Evolutionary conservation across 768 basidiomycete genomes (phyloP).

Genomic region (Pisolithus orientalis): DNA sequence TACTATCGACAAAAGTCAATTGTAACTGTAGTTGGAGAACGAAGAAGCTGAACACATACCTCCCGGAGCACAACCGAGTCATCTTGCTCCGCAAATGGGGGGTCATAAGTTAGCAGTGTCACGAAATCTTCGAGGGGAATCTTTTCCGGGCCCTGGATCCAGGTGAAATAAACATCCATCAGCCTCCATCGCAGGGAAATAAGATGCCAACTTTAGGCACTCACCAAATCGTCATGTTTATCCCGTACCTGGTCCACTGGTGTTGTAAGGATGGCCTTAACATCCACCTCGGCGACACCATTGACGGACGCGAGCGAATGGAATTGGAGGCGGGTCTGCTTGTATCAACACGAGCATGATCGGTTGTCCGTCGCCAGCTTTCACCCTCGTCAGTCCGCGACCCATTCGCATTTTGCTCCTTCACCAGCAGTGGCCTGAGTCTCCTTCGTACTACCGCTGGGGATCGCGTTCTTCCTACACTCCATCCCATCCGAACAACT

Average conservation of each 20-base stretch:
- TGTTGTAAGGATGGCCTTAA: constrained; percentile 41
- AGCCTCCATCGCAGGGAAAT: neutral
- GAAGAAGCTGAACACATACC: constrained; percentile 35
- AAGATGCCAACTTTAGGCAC: constrained; percentile 23
- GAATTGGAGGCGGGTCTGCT: neutral
- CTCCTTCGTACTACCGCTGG: neutral
- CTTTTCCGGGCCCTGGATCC: constrained; percentile 65
- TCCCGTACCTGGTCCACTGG: constrained; percentile 50
- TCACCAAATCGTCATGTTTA: constrained; percentile 68
- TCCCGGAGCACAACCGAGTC: constrained; percentile 65
- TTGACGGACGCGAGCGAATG: neutral
- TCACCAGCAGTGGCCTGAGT: neutral
- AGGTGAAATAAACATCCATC: neutral
- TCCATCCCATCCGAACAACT: neutral
- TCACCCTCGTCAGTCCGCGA: no score
- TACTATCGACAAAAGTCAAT: constrained; percentile 35
- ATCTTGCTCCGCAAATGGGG: constrained; percentile 65
- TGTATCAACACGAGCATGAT: neutral
- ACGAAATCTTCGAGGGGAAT: constrained; percentile 86
- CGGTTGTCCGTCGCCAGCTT: neutral
- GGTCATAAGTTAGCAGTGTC: constrained; percentile 71
- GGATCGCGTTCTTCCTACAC: neutral
- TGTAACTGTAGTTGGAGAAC: neutral
- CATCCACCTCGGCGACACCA: constrained; percentile 8
- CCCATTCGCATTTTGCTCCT: neutral